phyloP scores from a whole-genome alignment of 2,329 filamentous ascomycete genomes.

The Amphichorda felina region DNA sequence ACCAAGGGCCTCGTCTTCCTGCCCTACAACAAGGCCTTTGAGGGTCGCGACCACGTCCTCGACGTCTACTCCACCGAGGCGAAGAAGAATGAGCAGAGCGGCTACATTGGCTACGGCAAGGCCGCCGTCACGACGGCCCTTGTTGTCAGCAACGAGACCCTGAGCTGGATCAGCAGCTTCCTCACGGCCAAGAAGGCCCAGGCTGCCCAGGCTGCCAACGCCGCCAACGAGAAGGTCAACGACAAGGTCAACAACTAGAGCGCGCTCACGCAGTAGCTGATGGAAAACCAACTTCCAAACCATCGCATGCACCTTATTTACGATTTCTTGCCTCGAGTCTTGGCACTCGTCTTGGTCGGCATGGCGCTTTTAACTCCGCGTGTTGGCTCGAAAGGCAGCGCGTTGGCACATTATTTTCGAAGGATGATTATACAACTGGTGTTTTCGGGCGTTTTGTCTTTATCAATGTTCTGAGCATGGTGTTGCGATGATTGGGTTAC shows the following conservation, averaged over 20 bases:
- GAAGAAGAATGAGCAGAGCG: slow-evolving; percentile 48
- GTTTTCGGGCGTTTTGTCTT: too few relatives aligned
- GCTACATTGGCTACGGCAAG: slow-evolving; percentile 56
- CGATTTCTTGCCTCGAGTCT: neutral
- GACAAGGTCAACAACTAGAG: slow-evolving; percentile 13
- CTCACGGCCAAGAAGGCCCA: slow-evolving; percentile 52
- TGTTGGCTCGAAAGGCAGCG: too few relatives aligned
- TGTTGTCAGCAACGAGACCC: slow-evolving; percentile 52
- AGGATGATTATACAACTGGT: too few relatives aligned
- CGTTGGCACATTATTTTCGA: too few relatives aligned
- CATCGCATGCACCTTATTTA: too few relatives aligned
- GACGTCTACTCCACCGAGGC: slow-evolving; percentile 44
- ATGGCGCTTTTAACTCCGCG: too few relatives aligned
- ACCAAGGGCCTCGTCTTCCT: slow-evolving; percentile 49
- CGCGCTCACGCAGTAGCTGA: too few relatives aligned
- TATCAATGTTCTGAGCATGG: too few relatives aligned
- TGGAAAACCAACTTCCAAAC: neutral
- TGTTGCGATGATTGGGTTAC: too few relatives aligned
- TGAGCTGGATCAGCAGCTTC: slow-evolving; percentile 47
- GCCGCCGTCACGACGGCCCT: slow-evolving; percentile 57
- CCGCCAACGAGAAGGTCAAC: slow-evolving; percentile 37
- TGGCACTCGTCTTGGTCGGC: neutral
- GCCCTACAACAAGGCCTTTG: slow-evolving; percentile 49
- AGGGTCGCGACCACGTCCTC: slow-evolving; percentile 50
- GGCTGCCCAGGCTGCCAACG: slow-evolving; percentile 37